These are phyloP conservation scores for Cladophialophora yegresii DNA, from an alignment of 2,329 filamentous ascomycete species.

Conservation along the genomic window DNA sequence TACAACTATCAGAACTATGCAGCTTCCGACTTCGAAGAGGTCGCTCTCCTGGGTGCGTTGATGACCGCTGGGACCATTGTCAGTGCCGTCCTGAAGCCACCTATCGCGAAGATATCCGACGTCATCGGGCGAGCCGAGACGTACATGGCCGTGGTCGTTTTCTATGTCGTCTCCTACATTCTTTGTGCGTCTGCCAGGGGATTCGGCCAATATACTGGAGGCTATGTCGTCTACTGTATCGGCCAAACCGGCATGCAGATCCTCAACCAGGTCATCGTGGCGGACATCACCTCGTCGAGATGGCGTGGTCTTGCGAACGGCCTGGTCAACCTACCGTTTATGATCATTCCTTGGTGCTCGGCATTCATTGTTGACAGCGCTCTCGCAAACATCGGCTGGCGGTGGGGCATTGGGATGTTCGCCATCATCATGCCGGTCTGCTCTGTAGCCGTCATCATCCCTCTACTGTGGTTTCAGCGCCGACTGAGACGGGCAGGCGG, in stretches of 20 bases:
- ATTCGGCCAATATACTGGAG: constrained; percentile 45
- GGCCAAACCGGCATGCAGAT: constrained; percentile 47
- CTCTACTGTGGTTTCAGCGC: constrained; percentile 44
- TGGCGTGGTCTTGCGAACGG: constrained; percentile 47
- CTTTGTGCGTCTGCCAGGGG: constrained; percentile 43
- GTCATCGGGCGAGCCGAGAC: constrained; percentile 46
- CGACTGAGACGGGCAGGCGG: constrained; percentile 40
- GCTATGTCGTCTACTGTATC: constrained; percentile 43
- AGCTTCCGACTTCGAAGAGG: constrained; percentile 44
- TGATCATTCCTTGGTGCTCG: constrained; percentile 47
- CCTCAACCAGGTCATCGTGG: constrained; percentile 50
- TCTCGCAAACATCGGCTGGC: constrained; percentile 47
- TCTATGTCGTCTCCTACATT: constrained; percentile 45
- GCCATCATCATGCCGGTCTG: constrained; percentile 47
- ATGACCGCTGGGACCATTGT: constrained; percentile 44
- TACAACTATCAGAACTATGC: constrained; percentile 48
- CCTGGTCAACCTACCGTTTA: constrained; percentile 45
- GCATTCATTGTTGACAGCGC: constrained; percentile 48
- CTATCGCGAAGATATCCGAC: constrained; percentile 49
- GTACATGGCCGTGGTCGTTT: constrained; percentile 39
- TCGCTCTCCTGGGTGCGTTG: constrained; percentile 38
- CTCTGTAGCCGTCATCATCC: constrained; percentile 43
- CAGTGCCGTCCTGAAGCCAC: constrained; percentile 46
- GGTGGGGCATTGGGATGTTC: constrained; percentile 50
- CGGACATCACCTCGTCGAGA: constrained; percentile 47